Conservation (phyloP, 805 yeast genomes). For the Pichia sporocuriosa region DNA sequence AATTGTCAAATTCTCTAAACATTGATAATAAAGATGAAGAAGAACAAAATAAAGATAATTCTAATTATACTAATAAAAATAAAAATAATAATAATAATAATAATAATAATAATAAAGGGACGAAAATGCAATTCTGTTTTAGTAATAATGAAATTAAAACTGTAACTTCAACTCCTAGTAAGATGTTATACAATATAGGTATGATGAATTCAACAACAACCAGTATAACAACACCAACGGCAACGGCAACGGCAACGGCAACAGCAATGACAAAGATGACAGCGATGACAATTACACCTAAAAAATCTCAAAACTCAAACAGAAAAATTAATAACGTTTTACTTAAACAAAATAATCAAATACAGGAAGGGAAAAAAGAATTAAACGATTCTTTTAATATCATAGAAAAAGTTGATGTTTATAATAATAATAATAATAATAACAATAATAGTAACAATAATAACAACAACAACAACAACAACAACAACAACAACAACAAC, state of each 20-base stretch:
- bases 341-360: no score
- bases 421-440: no score
- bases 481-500: background rate
- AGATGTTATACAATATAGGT: background rate
- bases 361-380: no score
- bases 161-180: constrained; percentile 1
- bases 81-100: no score
- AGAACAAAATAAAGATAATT: background rate
- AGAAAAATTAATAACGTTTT: no score
- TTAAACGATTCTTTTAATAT: no score
- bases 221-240: background rate
- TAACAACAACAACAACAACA: no score
- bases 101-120: no score
- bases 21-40: background rate
- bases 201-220: background rate
- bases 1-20: constrained; percentile 4
- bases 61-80: background rate
- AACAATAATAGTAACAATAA: no score
- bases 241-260: background rate
- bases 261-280: background rate
- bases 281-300: background rate
- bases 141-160: background rate
- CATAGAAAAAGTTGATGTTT: no score
- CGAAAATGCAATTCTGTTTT: background rate
- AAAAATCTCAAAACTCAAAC: no score